phyloP scores from a whole-genome alignment of 2,329 filamentous ascomycete species.

The Alternaria postmessia region DNA sequence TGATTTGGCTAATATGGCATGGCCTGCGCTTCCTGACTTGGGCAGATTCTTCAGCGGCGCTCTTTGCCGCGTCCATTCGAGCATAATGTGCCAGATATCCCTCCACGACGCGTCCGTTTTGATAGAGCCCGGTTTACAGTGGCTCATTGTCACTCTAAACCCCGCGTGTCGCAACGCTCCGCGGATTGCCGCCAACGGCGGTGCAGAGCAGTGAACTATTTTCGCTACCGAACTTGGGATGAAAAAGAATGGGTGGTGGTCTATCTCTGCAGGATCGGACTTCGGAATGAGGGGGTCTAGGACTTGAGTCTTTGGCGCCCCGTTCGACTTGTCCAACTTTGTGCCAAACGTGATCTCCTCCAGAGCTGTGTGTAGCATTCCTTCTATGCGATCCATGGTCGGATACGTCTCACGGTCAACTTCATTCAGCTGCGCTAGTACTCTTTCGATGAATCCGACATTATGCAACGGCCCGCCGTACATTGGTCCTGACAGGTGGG shows the following conservation, averaged over 20 bases:
- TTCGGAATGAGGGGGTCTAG: constrained; percentile 52
- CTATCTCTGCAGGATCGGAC: constrained; percentile 56
- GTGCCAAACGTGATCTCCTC: constrained; percentile 68
- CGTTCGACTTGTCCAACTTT: constrained; percentile 27
- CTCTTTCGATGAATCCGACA: constrained; percentile 77
- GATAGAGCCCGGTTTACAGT: constrained; percentile 87
- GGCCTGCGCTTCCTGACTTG: constrained; percentile 74
- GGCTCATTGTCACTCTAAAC: constrained; percentile 83
- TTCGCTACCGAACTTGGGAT: constrained; percentile 77
- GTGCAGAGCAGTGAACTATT: constrained; percentile 79
- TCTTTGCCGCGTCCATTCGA: constrained; percentile 87
- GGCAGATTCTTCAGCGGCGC: constrained; percentile 78
- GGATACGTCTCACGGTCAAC: constrained; percentile 76
- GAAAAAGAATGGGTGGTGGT: constrained; percentile 87
- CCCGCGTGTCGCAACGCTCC: constrained; percentile 84
- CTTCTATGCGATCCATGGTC: constrained; percentile 82
- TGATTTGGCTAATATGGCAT: constrained; percentile 61
- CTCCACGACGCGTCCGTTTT: constrained; percentile 94
- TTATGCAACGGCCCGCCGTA: constrained; percentile 91
- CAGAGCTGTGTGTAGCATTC: constrained; percentile 88
- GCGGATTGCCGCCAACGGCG: constrained; percentile 78
- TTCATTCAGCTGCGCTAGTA: constrained; percentile 75
- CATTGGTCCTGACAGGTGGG: constrained; percentile 92
- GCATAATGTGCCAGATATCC: constrained; percentile 90
- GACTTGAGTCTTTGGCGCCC: constrained; percentile 28